Percentiles rank a stretch among this genome's conserved stretches.
Conservation (phyloP, 495 filamentous ascomycete species). For the Cercophora newfieldiana region DNA sequence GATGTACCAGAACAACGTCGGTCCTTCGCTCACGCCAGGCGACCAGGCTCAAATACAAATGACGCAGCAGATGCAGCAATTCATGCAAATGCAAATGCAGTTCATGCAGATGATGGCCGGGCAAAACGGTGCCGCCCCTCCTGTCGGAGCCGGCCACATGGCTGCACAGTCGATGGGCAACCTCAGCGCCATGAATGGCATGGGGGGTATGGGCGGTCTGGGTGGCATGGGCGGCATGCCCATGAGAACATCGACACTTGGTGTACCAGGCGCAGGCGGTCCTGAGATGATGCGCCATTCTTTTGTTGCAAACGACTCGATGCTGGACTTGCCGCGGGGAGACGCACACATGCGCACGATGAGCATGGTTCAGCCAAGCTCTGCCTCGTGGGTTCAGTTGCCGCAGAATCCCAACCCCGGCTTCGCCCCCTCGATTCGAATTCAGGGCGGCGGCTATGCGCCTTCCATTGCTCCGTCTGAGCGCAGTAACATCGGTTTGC, state of each 20-base stretch:
- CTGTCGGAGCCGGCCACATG: conserved; percentile 39
- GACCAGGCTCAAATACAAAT: conserved; percentile 82
- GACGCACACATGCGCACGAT: conserved; percentile 59
- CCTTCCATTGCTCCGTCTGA: conserved; percentile 86
- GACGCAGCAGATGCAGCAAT: conserved; percentile 82
- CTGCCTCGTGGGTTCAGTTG: conserved; percentile 51
- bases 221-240: conserved; percentile 30
- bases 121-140: conserved; percentile 35
- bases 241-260: conserved; percentile 17
- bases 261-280: conserved; percentile 16
- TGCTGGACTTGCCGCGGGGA: conserved; percentile 39
- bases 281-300: conserved; percentile 46
- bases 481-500: conserved; percentile 86
- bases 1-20: conserved; percentile 48
- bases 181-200: conserved; percentile 21
- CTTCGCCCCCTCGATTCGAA: conserved; percentile 50
- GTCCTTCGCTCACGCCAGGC: conserved; percentile 50
- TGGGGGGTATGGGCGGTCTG: conserved; percentile 18
- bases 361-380: conserved; percentile 78
- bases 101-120: conserved; percentile 78
- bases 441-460: conserved; percentile 50
- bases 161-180: conserved; percentile 35
- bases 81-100: conserved; percentile 94
- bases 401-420: conserved; percentile 31
- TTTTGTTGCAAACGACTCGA: conserved; percentile 40